Conservation (phyloP, 768 basidiomycete genomes). For the Hysterangium stoloniferum region DNA sequence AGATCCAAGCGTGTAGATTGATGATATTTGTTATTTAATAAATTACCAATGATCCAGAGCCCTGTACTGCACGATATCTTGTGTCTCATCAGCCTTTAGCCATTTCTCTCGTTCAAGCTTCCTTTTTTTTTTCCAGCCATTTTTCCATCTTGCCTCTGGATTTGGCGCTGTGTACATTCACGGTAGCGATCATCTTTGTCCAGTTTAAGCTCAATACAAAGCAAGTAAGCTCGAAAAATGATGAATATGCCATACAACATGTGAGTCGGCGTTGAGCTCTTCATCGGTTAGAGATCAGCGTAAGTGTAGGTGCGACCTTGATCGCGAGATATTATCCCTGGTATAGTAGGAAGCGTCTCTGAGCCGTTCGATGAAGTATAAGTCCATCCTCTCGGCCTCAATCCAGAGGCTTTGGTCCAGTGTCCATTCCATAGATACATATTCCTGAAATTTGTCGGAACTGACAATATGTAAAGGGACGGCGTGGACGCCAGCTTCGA, state of each 20-base stretch:
- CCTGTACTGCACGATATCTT: constrained; percentile 28
- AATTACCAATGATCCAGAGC: constrained; percentile 40
- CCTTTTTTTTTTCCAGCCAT: constrained; percentile 91
- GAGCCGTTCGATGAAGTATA: constrained; percentile 61
- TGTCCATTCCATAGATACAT: constrained; percentile 64
- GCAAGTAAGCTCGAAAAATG: constrained; percentile 91
- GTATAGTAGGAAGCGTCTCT: constrained; percentile 53
- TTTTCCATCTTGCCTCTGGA: constrained; percentile 79
- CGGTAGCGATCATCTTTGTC: constrained; percentile 90
- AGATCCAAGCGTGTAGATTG: too few relatives aligned
- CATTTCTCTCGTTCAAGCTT: constrained; percentile 67
- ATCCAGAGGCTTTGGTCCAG: constrained; percentile 69
- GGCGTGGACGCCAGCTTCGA: constrained; percentile 75
- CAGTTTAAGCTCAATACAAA: constrained; percentile 86
- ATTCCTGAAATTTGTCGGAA: constrained; percentile 68
- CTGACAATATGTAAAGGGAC: constrained; percentile 68
- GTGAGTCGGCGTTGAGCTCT: constrained; percentile 59
- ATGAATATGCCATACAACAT: constrained; percentile 85
- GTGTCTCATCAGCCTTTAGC: constrained; percentile 23
- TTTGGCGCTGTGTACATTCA: constrained; percentile 69
- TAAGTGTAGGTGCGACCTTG: constrained; percentile 64
- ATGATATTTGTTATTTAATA: too few relatives aligned
- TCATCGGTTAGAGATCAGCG: constrained; percentile 55
- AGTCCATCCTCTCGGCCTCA: constrained; percentile 97
- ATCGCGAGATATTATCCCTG: constrained; percentile 58